phyloP scores from a whole-genome alignment of 2,329 filamentous ascomycete genomes.

The Monosporascus sp. region DNA sequence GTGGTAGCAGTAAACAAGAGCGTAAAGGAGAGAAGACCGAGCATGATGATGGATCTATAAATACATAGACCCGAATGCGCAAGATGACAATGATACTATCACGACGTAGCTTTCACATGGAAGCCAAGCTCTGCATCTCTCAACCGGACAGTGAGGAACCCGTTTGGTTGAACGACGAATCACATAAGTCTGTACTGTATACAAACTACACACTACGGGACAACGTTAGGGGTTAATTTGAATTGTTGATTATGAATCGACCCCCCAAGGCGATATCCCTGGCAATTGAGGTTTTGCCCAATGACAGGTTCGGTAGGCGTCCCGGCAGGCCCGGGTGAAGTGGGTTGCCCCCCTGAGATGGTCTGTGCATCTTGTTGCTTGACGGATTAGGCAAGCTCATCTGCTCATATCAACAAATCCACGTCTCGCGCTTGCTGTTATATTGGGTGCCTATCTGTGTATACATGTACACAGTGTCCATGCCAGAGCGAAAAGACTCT shows the following conservation, averaged over 20 bases:
- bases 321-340: background rate
- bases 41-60: conserved; percentile 10
- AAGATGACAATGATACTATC: background rate
- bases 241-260: too few species aligned
- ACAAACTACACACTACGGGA: too few species aligned
- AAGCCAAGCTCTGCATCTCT: too few species aligned
- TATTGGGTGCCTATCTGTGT: background rate
- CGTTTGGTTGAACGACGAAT: too few species aligned
- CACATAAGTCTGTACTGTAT: too few species aligned
- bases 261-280: too few species aligned
- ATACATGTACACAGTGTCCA: background rate
- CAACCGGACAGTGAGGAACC: too few species aligned
- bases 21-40: conserved; percentile 7
- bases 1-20: conserved; percentile 7
- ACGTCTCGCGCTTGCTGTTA: background rate
- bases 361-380: background rate
- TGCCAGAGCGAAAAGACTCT: fast-evolving
- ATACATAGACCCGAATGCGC: background rate
- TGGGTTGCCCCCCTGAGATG: background rate
- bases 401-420: conserved; percentile 2
- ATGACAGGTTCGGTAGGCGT: too few species aligned
- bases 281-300: too few species aligned
- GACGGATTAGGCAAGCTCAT: conserved; percentile 1
- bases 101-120: too few species aligned
- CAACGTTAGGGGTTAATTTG: too few species aligned